Conservation (phyloP, 2,329 filamentous ascomycete genomes). For the Calonectria fujianensis region DNA sequence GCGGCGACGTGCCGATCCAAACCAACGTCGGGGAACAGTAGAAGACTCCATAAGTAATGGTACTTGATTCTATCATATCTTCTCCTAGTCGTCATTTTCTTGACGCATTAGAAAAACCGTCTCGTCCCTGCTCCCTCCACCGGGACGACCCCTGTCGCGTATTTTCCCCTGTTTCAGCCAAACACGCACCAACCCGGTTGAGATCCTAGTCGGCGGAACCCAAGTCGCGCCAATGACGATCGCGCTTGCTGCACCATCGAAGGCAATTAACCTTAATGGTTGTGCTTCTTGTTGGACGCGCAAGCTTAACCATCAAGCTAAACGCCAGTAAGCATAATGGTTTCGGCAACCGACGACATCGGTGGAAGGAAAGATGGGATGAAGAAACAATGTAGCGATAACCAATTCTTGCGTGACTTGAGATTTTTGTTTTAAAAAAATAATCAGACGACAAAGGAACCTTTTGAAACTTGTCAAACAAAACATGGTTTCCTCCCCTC, state of each 20-base stretch:
- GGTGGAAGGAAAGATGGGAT: neutral
- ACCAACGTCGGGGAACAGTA: neutral
- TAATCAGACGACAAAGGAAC: slow-evolving; percentile 23
- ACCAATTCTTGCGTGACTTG: neutral
- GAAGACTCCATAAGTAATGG: neutral
- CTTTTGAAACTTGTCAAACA: slow-evolving; percentile 31
- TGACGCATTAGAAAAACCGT: slow-evolving; percentile 8
- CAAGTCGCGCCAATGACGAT: slow-evolving; percentile 21
- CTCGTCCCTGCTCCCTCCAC: neutral
- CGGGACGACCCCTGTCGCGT: neutral
- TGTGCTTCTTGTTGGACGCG: slow-evolving; percentile 9
- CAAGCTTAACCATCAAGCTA: slow-evolving; percentile 36
- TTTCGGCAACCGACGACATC: slow-evolving; percentile 5
- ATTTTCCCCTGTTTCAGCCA: slow-evolving; percentile 28
- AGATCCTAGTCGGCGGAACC: slow-evolving; percentile 27
- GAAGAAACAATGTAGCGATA: neutral
- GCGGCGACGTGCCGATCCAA: neutral
- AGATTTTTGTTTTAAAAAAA: neutral
- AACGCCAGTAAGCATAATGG: slow-evolving; percentile 31
- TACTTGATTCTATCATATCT: neutral
- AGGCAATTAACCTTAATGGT: slow-evolving; percentile 31
- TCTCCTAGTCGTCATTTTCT: neutral
- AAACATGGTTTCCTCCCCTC: slow-evolving; percentile 23
- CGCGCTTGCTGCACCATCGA: neutral
- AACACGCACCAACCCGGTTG: slow-evolving; percentile 3